A percentile compares a stretch with the other conserved stretches of the same genome.
Conservation (phyloP, 1,284 basidiomycete genomes). For the Sparassis latifolia region DNA sequence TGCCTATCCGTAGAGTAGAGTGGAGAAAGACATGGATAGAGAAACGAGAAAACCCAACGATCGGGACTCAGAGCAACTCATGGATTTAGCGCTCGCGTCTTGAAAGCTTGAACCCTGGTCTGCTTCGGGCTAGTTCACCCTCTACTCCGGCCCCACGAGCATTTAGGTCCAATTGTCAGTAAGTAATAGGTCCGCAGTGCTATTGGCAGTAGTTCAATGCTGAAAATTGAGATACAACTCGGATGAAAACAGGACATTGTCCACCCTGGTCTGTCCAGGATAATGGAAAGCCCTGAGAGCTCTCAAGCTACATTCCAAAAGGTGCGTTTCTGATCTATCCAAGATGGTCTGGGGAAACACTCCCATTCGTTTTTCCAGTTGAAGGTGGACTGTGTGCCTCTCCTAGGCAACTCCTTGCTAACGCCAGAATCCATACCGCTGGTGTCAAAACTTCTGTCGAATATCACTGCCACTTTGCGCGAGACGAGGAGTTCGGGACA, state of each 20-base stretch:
- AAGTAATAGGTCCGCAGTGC: too few species aligned
- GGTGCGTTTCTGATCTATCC: slow-evolving; percentile 17
- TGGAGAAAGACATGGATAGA: not conserved
- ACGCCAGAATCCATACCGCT: slow-evolving; percentile 44
- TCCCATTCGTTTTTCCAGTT: slow-evolving; percentile 39
- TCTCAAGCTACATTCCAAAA: slow-evolving; percentile 27
- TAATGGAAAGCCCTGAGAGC: not conserved
- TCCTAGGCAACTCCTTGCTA: slow-evolving; percentile 60
- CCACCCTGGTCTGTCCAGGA: too few species aligned
- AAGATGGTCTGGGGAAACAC: not conserved
- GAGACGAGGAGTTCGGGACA: slow-evolving; percentile 33
- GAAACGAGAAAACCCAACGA: too few species aligned
- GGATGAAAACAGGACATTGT: too few species aligned
- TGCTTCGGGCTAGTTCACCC: too few species aligned
- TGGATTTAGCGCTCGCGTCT: too few species aligned
- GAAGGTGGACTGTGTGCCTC: slow-evolving; percentile 72
- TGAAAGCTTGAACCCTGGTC: too few species aligned
- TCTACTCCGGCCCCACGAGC: too few species aligned
- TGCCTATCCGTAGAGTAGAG: not conserved
- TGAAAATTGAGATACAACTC: too few species aligned
- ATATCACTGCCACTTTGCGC: slow-evolving; percentile 43
- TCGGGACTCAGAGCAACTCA: too few species aligned
- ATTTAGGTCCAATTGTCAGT: too few species aligned
- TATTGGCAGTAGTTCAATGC: too few species aligned
- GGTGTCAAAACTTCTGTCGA: slow-evolving; percentile 45